A percentile compares a stretch with the other conserved stretches of the same genome.
Evolutionary conservation across 73 alveolate genomes (phyloP).

Genomic region (Paramecium octaurelia): DNA sequence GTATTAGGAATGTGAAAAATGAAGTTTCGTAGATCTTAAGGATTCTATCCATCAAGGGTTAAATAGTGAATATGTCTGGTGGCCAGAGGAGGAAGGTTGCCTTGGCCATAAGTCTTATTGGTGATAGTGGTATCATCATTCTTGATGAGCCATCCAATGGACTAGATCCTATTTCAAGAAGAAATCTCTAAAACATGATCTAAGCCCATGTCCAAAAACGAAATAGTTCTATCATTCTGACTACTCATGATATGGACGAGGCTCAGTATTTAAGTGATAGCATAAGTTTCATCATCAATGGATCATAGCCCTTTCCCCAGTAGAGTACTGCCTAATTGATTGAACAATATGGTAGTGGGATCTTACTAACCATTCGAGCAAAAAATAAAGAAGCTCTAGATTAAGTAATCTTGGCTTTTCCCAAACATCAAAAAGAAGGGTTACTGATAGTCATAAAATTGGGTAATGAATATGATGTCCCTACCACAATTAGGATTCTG

Average conservation of each 20-base stretch:
- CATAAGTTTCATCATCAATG: slow-evolving; percentile 80
- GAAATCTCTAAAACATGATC: slow-evolving; percentile 77
- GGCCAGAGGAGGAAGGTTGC: slow-evolving; percentile 83
- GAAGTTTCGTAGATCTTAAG: neutral
- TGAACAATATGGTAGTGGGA: slow-evolving; percentile 20
- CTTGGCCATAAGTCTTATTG: slow-evolving; percentile 75
- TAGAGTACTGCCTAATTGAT: neutral
- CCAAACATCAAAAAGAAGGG: neutral
- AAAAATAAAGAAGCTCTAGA: neutral
- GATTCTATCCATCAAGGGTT: neutral
- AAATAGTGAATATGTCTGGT: slow-evolving; percentile 68
- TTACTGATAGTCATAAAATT: neutral
- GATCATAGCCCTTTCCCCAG: neutral
- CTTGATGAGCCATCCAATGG: slow-evolving; percentile 87
- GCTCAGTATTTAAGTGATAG: slow-evolving; percentile 88
- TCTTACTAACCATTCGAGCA: neutral
- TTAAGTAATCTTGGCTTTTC: neutral
- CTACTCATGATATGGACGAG: slow-evolving; percentile 93
- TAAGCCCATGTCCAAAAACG: slow-evolving; percentile 57
- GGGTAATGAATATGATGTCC: neutral
- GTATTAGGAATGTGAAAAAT: neutral
- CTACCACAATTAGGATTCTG: neutral
- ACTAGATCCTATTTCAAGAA: slow-evolving; percentile 82
- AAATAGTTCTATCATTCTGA: slow-evolving; percentile 64
- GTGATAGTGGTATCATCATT: slow-evolving; percentile 69